Base-by-base conservation (phyloP, 495 filamentous ascomycete species). In the Neurospora sp. region DNA sequence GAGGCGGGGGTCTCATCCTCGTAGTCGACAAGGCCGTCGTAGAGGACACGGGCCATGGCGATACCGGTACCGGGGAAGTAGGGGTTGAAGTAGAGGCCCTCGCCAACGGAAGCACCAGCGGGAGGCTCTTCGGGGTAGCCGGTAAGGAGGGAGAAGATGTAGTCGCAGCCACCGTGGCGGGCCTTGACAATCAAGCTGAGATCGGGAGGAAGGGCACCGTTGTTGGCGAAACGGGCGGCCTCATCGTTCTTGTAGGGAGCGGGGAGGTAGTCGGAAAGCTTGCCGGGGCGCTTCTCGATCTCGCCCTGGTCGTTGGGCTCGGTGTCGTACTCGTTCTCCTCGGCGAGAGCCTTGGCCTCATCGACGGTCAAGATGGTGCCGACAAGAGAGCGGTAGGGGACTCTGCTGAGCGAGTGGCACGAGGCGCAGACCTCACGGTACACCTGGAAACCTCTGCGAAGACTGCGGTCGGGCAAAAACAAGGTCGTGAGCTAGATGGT, bases 31-130 rank as follows among this genome's bases (percentile, higher is more conserved):
- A 99, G 84, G 72, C 94, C 96, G 77, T 99, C 95, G 84, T 95
- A 99, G 61, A 99, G 89, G 72, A 98, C 95, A 87, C 96, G 94
- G 78, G 91, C 94, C 96, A 99, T 99, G 77, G 92, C 96, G 83
- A 99, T 99, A 78, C 94, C 96, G 75, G 96, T 98, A 77, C 96
- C 96, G 70, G 96, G 96, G 90, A 99, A 99, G 87, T 98, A 99
- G 38, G 96, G 96, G 89, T 99, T 99, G 89, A 99, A 99, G 89
- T 98, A 97, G 81, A 99, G 89, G 75, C 96, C 96, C 73, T 90
- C 88, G 72, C 88, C 87, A 75, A 99, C 89, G 73, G 84, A 82
- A 74, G 90, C 93, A 78, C 96, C 96, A 48, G 96, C 91, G 14
- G 96, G 96, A 68, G 94, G 88, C 85, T 99, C 95, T 77, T 99